Conservation (phyloP, 2,329 filamentous ascomycete genomes). For the Fusarium concolor region DNA sequence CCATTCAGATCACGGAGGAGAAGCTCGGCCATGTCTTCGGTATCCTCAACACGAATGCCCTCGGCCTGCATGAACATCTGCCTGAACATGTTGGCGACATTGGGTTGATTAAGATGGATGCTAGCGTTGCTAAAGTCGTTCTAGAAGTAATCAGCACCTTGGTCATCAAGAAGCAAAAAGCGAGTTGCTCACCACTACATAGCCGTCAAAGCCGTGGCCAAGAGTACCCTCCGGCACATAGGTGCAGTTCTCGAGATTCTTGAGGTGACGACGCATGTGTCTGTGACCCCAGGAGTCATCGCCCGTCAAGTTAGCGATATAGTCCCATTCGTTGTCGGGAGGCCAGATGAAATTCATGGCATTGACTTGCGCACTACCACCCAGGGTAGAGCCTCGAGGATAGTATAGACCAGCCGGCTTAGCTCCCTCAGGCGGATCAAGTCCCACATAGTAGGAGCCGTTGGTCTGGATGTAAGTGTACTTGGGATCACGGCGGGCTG, state of each 20-base stretch:
- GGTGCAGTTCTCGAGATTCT: background rate
- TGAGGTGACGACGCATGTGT: background rate
- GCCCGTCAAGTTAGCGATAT: background rate
- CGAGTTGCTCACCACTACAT: background rate
- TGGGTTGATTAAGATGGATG: background rate
- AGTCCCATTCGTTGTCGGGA: slow-evolving; percentile 4
- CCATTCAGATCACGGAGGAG: background rate
- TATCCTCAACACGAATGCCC: background rate
- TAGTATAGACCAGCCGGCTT: slow-evolving; percentile 12
- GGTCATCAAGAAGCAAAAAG: rapidly evolving
- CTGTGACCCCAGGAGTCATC: slow-evolving; percentile 2
- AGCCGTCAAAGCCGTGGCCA: background rate
- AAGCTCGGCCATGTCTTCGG: background rate
- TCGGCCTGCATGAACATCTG: background rate
- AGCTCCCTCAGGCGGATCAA: slow-evolving; percentile 3
- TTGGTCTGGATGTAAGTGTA: slow-evolving; percentile 21
- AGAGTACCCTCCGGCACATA: background rate
- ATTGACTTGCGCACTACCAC: slow-evolving; percentile 4
- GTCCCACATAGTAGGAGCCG: slow-evolving; percentile 7
- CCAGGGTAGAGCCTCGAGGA: slow-evolving; percentile 8
- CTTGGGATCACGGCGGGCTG: slow-evolving; percentile 7
- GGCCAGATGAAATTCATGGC: slow-evolving; percentile 14
- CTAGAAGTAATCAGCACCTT: background rate
- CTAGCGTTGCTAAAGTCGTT: background rate
- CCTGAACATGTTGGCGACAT: background rate